Percentiles rank a stretch among this genome's conserved stretches.
phyloP scores from a whole-genome alignment of 2,329 filamentous ascomycete species.

The Samsoniella hepiali region DNA sequence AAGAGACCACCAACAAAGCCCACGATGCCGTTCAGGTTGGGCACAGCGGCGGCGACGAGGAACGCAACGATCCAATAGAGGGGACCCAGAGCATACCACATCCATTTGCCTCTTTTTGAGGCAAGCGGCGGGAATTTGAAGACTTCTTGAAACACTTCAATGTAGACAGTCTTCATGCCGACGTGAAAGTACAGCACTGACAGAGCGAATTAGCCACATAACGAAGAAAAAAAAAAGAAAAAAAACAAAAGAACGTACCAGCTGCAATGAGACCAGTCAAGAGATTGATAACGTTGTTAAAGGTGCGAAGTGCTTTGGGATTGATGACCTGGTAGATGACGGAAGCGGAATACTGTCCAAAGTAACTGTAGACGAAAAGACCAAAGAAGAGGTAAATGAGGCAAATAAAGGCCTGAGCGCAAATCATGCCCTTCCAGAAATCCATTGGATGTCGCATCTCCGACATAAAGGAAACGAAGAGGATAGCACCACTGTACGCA shows the following conservation, averaged over 20 bases:
- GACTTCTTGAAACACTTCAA: conserved; percentile 48
- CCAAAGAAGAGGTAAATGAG: conserved; percentile 40
- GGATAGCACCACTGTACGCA: conserved; percentile 54
- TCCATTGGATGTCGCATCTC: conserved; percentile 44
- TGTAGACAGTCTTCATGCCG: conserved; percentile 52
- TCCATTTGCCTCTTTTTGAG: conserved; percentile 43
- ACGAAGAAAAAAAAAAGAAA: no score
- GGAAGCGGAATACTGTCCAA: conserved; percentile 47
- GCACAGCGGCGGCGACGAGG: conserved; percentile 50
- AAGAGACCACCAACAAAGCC: conserved; percentile 51
- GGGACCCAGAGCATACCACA: conserved; percentile 49
- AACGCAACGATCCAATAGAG: conserved; percentile 57
- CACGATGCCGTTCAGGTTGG: conserved; percentile 46
- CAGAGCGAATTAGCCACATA: background rate
- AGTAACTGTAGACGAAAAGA: conserved; percentile 40
- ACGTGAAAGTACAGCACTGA: conserved; percentile 48
- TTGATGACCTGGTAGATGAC: conserved; percentile 41
- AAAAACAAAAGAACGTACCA: conserved; percentile 16
- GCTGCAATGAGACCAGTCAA: conserved; percentile 42
- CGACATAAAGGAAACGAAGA: conserved; percentile 56
- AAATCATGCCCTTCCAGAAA: conserved; percentile 40
- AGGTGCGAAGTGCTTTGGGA: conserved; percentile 40
- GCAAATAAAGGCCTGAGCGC: conserved; percentile 39
- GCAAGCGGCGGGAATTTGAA: conserved; percentile 47
- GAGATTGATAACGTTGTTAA: conserved; percentile 41